Evolutionary conservation across 2,329 filamentous ascomycete species (phyloP), one percentile per base, ranked within the genome.

Genomic region (Herpotrichia juniperi): DNA sequence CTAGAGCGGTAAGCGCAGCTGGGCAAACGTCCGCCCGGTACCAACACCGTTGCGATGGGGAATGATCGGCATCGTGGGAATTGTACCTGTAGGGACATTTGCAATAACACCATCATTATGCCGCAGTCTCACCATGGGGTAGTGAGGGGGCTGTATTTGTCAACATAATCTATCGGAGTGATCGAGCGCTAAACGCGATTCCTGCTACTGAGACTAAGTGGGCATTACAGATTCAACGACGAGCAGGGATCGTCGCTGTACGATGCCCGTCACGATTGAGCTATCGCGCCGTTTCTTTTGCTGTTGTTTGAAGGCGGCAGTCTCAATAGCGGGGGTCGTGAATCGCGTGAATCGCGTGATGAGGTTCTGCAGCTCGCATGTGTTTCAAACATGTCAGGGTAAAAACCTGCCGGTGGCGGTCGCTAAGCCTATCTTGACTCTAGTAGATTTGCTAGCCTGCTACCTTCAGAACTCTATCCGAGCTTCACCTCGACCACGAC

Each of bases 401-500:
- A 14, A 34, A 45, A 45, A 45, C 42, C 24, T 45, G 42, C 19
- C 14, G 21, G 26, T 10, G 42, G 17, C 17, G n/a, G 21, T 3
- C 37, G 19, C 37, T 25, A 40, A 25, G 5, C 37, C 21, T 40
- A n/a, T 3, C 25, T 25, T 7, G 12, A 12, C 4, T 6, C 19
- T 32, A 32, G 43, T 16, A 4, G 24, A 22, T 4, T 24, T 14
- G 22, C n/a, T 48, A 40, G 22, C 24, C 25, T 22, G 24, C 28
- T 6, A 30, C 31, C 30, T n/a, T 43, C 28, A 5, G 30, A 43
- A 50, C 47, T 19, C 37, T 26, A 44, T 35, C 30, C 28, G 47
- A 14, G 26, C 32, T 14, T 43, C 11, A 11, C 3, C 39, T 19
- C 5, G 39, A 17, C 17, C 47, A 44, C 47, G 47, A 50, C 47